Conservation (phyloP, 345 rosid species). For the Rhizophora apiculata region DNA sequence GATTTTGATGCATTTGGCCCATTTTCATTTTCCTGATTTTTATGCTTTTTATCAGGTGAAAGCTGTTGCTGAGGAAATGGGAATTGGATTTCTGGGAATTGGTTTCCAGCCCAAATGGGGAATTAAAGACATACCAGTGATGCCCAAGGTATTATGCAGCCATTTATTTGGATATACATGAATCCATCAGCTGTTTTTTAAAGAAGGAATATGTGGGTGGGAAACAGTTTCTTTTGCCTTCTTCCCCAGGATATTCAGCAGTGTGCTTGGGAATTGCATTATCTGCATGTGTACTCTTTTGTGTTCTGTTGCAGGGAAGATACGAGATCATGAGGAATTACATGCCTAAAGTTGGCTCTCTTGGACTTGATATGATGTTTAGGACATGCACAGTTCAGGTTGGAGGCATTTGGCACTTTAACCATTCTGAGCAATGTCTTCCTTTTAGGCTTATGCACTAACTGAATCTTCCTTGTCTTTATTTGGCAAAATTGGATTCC, state of each 20-base stretch:
- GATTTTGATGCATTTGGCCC: background rate
- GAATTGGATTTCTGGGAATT: slow-evolving; percentile 95
- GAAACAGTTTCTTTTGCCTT: background rate
- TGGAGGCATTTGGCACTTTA: slow-evolving; percentile 25
- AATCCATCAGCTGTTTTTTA: background rate
- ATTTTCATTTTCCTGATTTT: background rate
- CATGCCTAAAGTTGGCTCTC: slow-evolving; percentile 96
- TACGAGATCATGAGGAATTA: slow-evolving; percentile 94
- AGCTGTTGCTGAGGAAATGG: slow-evolving; percentile 99
- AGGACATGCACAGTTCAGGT: slow-evolving; percentile 99
- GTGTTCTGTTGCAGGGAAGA: slow-evolving; percentile 71
- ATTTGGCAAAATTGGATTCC: background rate
- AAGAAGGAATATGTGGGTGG: background rate
- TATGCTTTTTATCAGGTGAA: slow-evolving; percentile 56
- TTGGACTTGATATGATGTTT: slow-evolving; percentile 98
- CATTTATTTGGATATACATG: background rate
- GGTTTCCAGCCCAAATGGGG: slow-evolving; percentile 98
- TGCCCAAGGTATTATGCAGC: slow-evolving; percentile 79
- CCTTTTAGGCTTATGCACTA: slow-evolving; percentile 1
- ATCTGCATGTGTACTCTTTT: slow-evolving; percentile 25
- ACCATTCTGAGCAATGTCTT: slow-evolving; percentile 8
- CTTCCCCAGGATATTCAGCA: background rate
- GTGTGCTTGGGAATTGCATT: too few relatives aligned
- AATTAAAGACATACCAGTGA: slow-evolving; percentile 78
- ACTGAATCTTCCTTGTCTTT: slow-evolving; percentile 7